Percentiles rank a stretch among this genome's conserved stretches.
Evolutionary conservation across 108 stramenopile genomes (phyloP).

Genomic region (Pseudonitzschia delicatissima): DNA sequence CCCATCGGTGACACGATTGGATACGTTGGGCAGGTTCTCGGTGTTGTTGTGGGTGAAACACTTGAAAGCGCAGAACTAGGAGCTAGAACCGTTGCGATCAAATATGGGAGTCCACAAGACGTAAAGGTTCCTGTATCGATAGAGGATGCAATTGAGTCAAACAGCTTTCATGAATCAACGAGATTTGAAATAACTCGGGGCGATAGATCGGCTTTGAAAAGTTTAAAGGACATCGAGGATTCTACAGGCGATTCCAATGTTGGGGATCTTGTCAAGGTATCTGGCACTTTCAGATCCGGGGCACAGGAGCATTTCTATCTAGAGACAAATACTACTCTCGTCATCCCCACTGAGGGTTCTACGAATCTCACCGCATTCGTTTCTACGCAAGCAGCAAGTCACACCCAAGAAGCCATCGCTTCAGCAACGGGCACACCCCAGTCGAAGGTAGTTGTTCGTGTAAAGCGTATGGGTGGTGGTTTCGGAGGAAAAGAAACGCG

Average conservation of each 20-base stretch:
- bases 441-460: conserved; percentile 83
- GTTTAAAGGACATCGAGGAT: conserved; percentile 21
- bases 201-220: conserved; percentile 38
- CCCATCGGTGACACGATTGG: conserved; percentile 67
- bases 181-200: conserved; percentile 74
- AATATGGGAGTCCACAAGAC: conserved; percentile 52
- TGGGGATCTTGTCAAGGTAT: conserved; percentile 62
- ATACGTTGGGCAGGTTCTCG: conserved; percentile 82
- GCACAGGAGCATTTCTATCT: conserved; percentile 97
- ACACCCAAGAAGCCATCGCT: conserved; percentile 87
- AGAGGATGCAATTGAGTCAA: conserved; percentile 82
- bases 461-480: conserved; percentile 94
- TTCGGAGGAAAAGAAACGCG: conserved; percentile 78
- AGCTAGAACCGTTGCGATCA: conserved; percentile 67
- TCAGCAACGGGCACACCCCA: conserved; percentile 77
- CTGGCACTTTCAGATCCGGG: conserved; percentile 73
- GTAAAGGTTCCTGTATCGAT: conserved; percentile 72
- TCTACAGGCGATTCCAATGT: conserved; percentile 20
- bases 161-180: conserved; percentile 69
- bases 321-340: conserved; percentile 89
- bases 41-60: conserved; percentile 73
- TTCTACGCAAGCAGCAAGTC: conserved; percentile 90
- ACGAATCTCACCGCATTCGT: conserved; percentile 81
- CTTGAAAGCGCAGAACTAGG: conserved; percentile 80
- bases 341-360: conserved; percentile 81